A percentile compares a stretch with the other conserved stretches of the same genome.
These are phyloP conservation scores for Protomyces inundatus DNA, from an alignment of 1,139 yeast species.

Conservation along the genomic window DNA sequence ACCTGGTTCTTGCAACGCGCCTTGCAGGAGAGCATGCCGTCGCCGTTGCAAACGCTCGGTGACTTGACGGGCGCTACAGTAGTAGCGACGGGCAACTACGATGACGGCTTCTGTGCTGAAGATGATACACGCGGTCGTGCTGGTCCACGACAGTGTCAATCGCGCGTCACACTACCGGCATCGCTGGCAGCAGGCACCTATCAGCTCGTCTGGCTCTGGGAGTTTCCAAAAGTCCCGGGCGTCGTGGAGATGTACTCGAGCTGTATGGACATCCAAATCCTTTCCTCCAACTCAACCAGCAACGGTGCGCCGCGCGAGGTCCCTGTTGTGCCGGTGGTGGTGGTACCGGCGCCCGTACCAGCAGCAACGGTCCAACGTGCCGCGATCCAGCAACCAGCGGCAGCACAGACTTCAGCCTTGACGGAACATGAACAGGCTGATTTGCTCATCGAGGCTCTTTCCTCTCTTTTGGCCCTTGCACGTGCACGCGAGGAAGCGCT, in stretches of 20 bases:
- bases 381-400: neutral
- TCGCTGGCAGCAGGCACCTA: slow-evolving; percentile 29
- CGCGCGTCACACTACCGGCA: slow-evolving; percentile 28
- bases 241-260: slow-evolving; percentile 32
- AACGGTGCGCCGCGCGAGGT: neutral
- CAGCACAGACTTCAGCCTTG: neutral
- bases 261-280: slow-evolving; percentile 31
- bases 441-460: neutral
- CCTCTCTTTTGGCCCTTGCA: neutral
- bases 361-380: neutral
- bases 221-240: slow-evolving; percentile 32
- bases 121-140: slow-evolving; percentile 28
- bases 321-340: neutral
- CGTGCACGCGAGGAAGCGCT: neutral
- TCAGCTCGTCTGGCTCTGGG: slow-evolving; percentile 33
- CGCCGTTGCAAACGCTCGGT: slow-evolving; percentile 26
- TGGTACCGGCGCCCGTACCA: neutral
- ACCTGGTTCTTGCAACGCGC: slow-evolving; percentile 26
- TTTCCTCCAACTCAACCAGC: neutral
- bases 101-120: slow-evolving; percentile 33
- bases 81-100: slow-evolving; percentile 31
- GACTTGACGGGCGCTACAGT: slow-evolving; percentile 25
- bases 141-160: slow-evolving; percentile 30
- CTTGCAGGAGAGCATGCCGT: slow-evolving; percentile 25
- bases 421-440: neutral